Conservation (phyloP, 305 asterid genomes). For the Withania somnifera region DNA sequence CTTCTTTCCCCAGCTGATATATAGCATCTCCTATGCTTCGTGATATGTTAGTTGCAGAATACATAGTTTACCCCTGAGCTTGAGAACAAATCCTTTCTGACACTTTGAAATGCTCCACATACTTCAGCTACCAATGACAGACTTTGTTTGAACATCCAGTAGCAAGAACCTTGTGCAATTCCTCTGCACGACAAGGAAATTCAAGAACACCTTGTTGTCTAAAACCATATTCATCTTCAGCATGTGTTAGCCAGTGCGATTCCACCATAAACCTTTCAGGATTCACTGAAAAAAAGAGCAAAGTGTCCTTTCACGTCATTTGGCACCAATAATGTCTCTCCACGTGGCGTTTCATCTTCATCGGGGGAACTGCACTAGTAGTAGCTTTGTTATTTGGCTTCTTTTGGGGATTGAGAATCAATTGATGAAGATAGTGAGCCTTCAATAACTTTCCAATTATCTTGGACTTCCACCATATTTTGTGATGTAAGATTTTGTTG, state of each 20-base stretch:
- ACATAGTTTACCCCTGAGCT: too few species aligned
- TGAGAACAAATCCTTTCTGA: too few species aligned
- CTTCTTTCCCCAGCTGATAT: too few species aligned
- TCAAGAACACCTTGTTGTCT: neutral
- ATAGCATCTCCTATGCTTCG: too few species aligned
- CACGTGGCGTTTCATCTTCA: neutral
- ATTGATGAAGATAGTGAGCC: neutral
- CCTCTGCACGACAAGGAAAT: neutral
- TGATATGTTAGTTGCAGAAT: too few species aligned
- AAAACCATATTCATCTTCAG: neutral
- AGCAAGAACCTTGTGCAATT: neutral
- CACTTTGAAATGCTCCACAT: too few species aligned
- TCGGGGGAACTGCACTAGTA: neutral
- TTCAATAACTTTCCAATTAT: neutral
- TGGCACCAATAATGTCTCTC: slow-evolving; percentile 9
- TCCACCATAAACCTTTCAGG: neutral
- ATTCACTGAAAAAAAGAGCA: slow-evolving; percentile 13
- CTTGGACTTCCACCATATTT: neutral
- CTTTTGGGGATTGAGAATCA: neutral
- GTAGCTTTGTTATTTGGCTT: neutral
- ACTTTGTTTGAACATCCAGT: neutral
- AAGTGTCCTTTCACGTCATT: slow-evolving; percentile 54
- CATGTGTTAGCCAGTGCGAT: neutral
- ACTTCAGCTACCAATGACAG: neutral
- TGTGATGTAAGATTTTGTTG: neutral